Conservation (phyloP, 73 alveolate genomes). For the Strombidium stylifer region DNA sequence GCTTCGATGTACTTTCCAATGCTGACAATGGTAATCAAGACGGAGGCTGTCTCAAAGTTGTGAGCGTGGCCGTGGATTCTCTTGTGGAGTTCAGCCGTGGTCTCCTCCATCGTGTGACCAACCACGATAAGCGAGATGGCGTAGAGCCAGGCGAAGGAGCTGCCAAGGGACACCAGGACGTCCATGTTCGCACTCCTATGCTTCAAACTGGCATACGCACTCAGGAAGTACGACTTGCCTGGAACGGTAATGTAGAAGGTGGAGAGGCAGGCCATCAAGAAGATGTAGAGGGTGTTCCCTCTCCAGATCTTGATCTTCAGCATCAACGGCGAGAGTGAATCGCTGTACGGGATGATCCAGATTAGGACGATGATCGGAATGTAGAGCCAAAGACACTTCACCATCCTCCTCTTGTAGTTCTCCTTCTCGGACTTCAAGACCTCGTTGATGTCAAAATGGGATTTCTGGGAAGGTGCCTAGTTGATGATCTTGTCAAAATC, state of each 20-base stretch:
- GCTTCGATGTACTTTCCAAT: constrained; percentile 87
- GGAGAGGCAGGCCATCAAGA: constrained; percentile 29
- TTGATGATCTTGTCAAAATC: constrained; percentile 4
- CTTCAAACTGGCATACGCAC: constrained; percentile 47
- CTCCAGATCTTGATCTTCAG: background rate
- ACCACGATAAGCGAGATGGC: constrained; percentile 26
- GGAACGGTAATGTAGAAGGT: background rate
- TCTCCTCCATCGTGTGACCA: background rate
- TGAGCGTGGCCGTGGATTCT: constrained; percentile 53
- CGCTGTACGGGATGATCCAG: constrained; percentile 11
- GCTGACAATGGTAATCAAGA: constrained; percentile 60
- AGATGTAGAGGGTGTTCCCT: constrained; percentile 40
- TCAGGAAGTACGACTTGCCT: constrained; percentile 34
- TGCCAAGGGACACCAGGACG: constrained; percentile 60
- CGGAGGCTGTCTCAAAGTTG: constrained; percentile 78
- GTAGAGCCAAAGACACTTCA: constrained; percentile 1
- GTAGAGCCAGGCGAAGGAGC: constrained; percentile 54
- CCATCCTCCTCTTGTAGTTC: background rate
- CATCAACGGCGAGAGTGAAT: constrained; percentile 10
- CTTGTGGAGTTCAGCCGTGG: background rate
- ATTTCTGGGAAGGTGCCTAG: no score
- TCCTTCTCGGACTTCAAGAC: constrained; percentile 9
- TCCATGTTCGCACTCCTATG: constrained; percentile 63
- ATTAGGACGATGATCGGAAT: constrained; percentile 40
- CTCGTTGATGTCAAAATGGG: constrained; percentile 22